Evolutionary conservation across 768 basidiomycete genomes (phyloP).

Genomic region (Kwoniella heveanensis): DNA sequence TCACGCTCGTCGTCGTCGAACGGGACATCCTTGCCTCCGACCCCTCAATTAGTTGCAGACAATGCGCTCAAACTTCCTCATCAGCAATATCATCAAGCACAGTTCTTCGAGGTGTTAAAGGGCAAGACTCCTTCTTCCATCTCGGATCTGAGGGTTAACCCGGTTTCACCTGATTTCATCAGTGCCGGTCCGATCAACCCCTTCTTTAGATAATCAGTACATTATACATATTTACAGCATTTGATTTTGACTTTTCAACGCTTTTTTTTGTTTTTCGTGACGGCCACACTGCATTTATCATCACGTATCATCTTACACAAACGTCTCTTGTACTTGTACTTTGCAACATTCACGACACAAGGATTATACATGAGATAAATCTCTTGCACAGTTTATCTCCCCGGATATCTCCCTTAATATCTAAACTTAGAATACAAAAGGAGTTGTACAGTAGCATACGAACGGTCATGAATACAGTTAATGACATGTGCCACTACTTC

Average conservation of each 20-base stretch:
- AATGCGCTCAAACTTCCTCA: slow-evolving; percentile 9
- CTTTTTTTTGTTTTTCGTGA: not conserved
- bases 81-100: slow-evolving; percentile 11
- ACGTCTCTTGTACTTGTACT: not conserved
- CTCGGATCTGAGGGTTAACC: slow-evolving; percentile 22
- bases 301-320: slow-evolving; percentile 5
- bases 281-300: slow-evolving; percentile 7
- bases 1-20: slow-evolving; percentile 36
- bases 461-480: not conserved
- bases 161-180: slow-evolving; percentile 19
- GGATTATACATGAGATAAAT: too few relatives aligned
- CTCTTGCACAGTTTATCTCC: not conserved
- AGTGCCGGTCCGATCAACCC: slow-evolving; percentile 11
- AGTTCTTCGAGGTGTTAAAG: slow-evolving; percentile 21
- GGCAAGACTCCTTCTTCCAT: slow-evolving; percentile 13
- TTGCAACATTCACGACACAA: too few relatives aligned
- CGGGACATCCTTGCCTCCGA: slow-evolving; percentile 42
- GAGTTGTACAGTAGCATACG: not conserved
- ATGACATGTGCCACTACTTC: not conserved
- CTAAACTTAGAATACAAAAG: not conserved
- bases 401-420: not conserved
- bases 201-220: slow-evolving; percentile 29
- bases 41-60: slow-evolving; percentile 32
- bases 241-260: slow-evolving; percentile 3
- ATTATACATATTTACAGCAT: too few relatives aligned